Evolutionary conservation across 73 alveolate species (phyloP), one percentile per base, ranked within the genome.

Genomic region (Uronychia binucleata): DNA sequence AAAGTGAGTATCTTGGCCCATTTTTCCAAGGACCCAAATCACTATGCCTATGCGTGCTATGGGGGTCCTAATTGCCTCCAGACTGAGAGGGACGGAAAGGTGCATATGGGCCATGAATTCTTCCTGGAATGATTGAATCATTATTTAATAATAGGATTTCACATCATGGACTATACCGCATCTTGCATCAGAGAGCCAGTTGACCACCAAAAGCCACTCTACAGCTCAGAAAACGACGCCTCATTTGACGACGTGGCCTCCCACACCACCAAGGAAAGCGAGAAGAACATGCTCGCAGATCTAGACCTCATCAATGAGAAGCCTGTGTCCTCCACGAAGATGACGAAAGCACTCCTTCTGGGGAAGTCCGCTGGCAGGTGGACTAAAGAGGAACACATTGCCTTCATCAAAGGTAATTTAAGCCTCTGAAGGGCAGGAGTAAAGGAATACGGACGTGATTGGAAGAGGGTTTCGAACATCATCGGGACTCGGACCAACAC

Each of bases 401-500:
- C 86, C 29, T 93, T 93, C 74, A 84, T 93, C 28, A 82, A 58
- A 75, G 97, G 96, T 57, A 77, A 46, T 33, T 46, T 46, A 46
- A 46, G 67, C 59, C 92, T 94, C n/a, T n/a, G n/a, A n/a, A n/a
- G n/a, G n/a, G 26, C 60, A 67, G 98, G 96, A 57, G 30, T 94
- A 67, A 83, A 88, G 82, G 59, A 83, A 29, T 94, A 84, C 83
- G 97, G 97, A 0, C 88, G 96, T 92, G 96, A 94, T 84, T 94
- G 98, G 98, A 92, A 91, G 86, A 83, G 81, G 33, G 95, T 94
- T 19, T 91, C 84, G 59, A 77, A 74, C 67, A 82, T 90, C 67
- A 88, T 94, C 28, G 98, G 98, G 0, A 87, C 98, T 0, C 76
- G 98, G 28, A 30, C 97, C 5, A 91, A 95, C 0, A 88, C 97